Evolutionary conservation across 345 rosid species (phyloP).

Genomic region (Dovyalis caffra): DNA sequence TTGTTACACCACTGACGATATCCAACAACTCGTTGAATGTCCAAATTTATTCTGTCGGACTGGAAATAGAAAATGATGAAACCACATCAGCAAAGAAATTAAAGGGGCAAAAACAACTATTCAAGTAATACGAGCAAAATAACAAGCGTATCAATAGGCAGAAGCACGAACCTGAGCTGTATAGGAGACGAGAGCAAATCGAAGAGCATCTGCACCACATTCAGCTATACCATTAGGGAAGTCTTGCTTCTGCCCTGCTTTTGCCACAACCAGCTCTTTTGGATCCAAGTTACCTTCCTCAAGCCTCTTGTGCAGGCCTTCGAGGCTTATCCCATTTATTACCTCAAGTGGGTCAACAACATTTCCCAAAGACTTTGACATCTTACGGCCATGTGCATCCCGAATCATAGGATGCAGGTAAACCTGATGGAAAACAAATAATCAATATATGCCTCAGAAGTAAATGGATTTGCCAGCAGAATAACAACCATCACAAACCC

Average conservation of each 20-base stretch:
- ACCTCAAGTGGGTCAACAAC: conserved; percentile 95
- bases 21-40: conserved; percentile 90
- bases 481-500: background rate
- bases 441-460: conserved; percentile 1
- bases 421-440: conserved; percentile 44
- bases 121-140: background rate
- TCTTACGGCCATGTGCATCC: conserved; percentile 96
- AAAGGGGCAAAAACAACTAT: background rate
- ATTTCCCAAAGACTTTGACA: conserved; percentile 94
- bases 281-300: conserved; percentile 84
- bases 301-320: conserved; percentile 77
- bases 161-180: conserved; percentile 76
- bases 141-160: conserved; percentile 1
- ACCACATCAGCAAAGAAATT: background rate
- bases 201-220: conserved; percentile 98
- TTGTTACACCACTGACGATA: conserved; percentile 99
- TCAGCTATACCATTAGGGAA: conserved; percentile 91
- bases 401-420: conserved; percentile 97
- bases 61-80: conserved; percentile 31
- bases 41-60: conserved; percentile 95
- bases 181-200: conserved; percentile 92
- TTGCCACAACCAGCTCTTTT: conserved; percentile 66
- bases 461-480: background rate
- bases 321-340: conserved; percentile 76
- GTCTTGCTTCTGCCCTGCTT: conserved; percentile 72